A percentile compares a stretch with the other conserved stretches of the same genome.
Evolutionary conservation across 257 asterid species (phyloP).

Genomic region (Orobanche coerulescens): DNA sequence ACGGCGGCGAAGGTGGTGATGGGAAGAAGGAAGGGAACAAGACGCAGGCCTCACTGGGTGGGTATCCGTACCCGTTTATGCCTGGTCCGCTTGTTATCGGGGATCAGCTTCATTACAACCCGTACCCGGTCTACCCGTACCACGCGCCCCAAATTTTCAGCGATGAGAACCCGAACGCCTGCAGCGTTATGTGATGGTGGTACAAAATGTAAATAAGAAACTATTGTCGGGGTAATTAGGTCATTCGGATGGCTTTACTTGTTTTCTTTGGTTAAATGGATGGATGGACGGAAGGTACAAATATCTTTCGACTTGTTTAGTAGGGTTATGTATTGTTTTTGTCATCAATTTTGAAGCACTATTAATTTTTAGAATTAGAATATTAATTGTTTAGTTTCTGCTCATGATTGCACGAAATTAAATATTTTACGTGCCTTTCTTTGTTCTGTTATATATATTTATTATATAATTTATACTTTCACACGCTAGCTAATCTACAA

Average conservation of each 20-base stretch:
- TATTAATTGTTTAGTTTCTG: too few species aligned
- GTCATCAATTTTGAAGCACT: not conserved
- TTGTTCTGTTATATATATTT: too few species aligned
- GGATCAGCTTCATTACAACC: slow-evolving; percentile 32
- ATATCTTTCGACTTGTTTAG: not conserved
- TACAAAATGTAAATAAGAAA: slow-evolving; percentile 21
- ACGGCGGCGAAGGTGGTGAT: slow-evolving; percentile 22
- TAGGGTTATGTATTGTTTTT: not conserved
- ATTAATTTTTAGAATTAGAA: too few species aligned
- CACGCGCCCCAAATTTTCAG: slow-evolving; percentile 41
- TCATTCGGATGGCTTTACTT: not conserved
- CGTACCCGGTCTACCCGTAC: slow-evolving; percentile 19
- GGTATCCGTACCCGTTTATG: slow-evolving; percentile 33
- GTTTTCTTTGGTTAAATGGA: not conserved
- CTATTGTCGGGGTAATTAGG: slow-evolving; percentile 12
- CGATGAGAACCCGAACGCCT: slow-evolving; percentile 44
- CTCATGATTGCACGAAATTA: too few species aligned
- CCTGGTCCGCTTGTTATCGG: slow-evolving; percentile 33
- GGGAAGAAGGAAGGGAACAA: slow-evolving; percentile 20
- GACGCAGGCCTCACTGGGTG: slow-evolving; percentile 18
- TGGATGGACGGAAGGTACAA: not conserved
- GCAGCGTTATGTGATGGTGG: slow-evolving; percentile 31
- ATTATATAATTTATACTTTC: too few species aligned
- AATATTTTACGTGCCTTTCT: too few species aligned
- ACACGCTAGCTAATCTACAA: too few species aligned